Base-by-base conservation (phyloP, 345 rosid species). In the Populus nigra region DNA sequence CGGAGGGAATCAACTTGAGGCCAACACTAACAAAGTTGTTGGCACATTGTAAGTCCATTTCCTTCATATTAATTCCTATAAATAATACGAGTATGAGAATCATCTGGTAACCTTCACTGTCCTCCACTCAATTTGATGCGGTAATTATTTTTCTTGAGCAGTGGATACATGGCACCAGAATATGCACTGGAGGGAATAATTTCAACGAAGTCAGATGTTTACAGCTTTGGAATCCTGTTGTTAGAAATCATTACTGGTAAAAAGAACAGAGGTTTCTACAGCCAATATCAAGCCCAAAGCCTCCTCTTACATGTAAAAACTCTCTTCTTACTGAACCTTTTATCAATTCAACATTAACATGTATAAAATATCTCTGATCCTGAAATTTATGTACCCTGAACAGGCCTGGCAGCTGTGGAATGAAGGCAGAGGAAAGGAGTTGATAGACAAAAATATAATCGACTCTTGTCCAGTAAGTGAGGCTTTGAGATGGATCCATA, bases 81-180 rank as follows among this genome's bases (percentile, higher is more conserved):
- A 57, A 18, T 70, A 1, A 20, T 63, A 25, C 6, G 16, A 25
- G 29, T 25, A 29, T 8, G 25, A 25, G 66, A 62, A 62, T 22
- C 66, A 2, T 62, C 66, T 29, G 9, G 11, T 9, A 7, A 31
- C 6, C 38, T 17, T 29, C 6, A 31, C 39, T 20, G 8, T 66
- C 33, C 8, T 33, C 3, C 11, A 36, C 18, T 15, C 38, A 31
- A 20, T 65, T 22, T 33, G 47, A 18, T 8, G 5, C 16, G 36
- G 9, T 50, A 27, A 10, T 25, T 36, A 20, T 22, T 61, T 50
- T 31, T 36, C 53, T 27, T 22, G 10, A 13, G 36, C 84, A 89
- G 87, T 80, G 93, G 91, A 7, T 90, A 88, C 81, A 90, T 85
- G 88, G 86, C 93, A 38, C 88, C 88, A 33, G 90, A 90, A 43